Evolutionary conservation across 768 basidiomycete species (phyloP).

Genomic region (Coprinopsis cinerea): DNA sequence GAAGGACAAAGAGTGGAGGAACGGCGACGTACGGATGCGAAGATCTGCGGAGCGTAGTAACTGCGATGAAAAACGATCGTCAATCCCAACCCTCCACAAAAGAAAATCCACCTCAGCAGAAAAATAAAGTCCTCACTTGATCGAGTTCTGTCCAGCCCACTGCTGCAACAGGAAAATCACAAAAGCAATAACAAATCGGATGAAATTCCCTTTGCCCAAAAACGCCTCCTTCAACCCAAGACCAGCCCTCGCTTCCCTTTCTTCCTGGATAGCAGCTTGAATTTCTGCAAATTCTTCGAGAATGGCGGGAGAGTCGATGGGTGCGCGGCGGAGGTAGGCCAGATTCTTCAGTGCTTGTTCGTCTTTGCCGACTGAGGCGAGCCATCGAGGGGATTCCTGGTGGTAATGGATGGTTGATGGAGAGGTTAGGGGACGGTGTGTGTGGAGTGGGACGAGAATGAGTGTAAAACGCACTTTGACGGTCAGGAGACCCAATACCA

Average conservation of each 20-base stretch:
- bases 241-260: slow-evolving; percentile 57
- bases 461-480: slow-evolving; percentile 37
- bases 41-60: slow-evolving; percentile 74
- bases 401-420: neutral
- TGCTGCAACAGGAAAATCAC: slow-evolving; percentile 77
- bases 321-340: slow-evolving; percentile 54
- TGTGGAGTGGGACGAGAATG: too few species aligned
- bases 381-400: slow-evolving; percentile 73
- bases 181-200: slow-evolving; percentile 83
- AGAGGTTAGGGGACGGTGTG: too few species aligned
- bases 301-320: slow-evolving; percentile 36
- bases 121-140: slow-evolving; percentile 33
- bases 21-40: slow-evolving; percentile 52
- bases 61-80: slow-evolving; percentile 18
- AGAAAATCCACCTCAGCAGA: neutral
- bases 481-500: slow-evolving; percentile 61
- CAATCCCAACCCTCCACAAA: too few species aligned
- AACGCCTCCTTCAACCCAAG: slow-evolving; percentile 68
- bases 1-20: neutral
- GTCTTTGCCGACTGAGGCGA: slow-evolving; percentile 55
- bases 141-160: slow-evolving; percentile 81
- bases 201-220: slow-evolving; percentile 73
- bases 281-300: slow-evolving; percentile 73
- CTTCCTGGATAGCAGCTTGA: slow-evolving; percentile 72
- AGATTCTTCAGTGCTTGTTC: slow-evolving; percentile 54